phyloP scores from a whole-genome alignment of 495 filamentous ascomycete species.

The Trichoderma reesei region DNA sequence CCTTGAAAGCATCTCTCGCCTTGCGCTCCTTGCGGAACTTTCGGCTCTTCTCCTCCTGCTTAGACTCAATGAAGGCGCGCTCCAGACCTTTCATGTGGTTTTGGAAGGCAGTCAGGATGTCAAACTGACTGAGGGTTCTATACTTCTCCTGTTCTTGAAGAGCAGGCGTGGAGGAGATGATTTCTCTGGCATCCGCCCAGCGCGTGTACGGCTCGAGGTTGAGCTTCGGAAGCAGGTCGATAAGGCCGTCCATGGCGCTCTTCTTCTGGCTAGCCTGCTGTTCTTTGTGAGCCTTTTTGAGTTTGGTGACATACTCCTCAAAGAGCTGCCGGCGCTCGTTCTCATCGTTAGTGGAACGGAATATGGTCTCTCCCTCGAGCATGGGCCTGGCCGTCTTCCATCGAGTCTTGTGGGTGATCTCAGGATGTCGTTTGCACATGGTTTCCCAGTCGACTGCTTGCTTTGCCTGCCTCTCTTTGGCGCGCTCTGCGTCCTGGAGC shows the following conservation, averaged over 20 bases:
- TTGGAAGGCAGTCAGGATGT: constrained; percentile 88
- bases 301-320: constrained; percentile 81
- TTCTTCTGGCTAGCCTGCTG: constrained; percentile 61
- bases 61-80: constrained; percentile 77
- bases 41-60: constrained; percentile 73
- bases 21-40: constrained; percentile 75
- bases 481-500: constrained; percentile 86
- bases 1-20: constrained; percentile 68
- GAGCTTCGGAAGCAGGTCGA: constrained; percentile 69
- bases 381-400: constrained; percentile 96
- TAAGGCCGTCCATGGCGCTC: constrained; percentile 78
- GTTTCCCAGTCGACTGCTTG: constrained; percentile 87
- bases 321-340: constrained; percentile 85
- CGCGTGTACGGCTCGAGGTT: constrained; percentile 88
- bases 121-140: constrained; percentile 73
- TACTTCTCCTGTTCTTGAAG: constrained; percentile 86
- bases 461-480: constrained; percentile 89
- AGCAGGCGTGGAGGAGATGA: constrained; percentile 67
- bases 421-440: constrained; percentile 93
- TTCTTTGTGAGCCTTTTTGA: constrained; percentile 69
- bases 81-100: constrained; percentile 89
- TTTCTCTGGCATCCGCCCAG: constrained; percentile 82
- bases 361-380: constrained; percentile 91
- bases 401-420: constrained; percentile 95
- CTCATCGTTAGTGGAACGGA: constrained; percentile 82